Evolutionary conservation across 768 basidiomycete species (phyloP), one percentile per base, ranked within the genome.

Genomic region (Chalciporus chontae): DNA sequence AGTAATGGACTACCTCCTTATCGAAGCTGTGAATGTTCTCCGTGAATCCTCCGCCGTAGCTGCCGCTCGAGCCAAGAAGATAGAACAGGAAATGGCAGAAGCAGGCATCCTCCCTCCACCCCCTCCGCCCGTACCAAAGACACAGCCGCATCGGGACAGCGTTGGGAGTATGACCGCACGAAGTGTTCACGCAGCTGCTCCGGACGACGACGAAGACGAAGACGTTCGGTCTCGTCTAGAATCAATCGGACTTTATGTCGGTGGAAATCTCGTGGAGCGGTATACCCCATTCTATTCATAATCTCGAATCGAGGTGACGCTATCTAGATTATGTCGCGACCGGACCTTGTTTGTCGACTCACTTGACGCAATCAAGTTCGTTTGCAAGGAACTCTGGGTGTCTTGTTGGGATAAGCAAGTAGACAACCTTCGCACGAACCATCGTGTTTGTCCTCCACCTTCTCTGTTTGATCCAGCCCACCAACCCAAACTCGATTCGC

Each of bases 321-420:
- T 8, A 8, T 32, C 3, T 59, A 95, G 94, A 54, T 66, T 95
- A 50, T 87, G 86, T 63, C 78, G 85, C 31, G 85, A 90, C 53
- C 75, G 85, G 57, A 73, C 81, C 27, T 75, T 89, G 46, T 90
- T 95, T 50, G 68, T 81, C 0, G 88, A 94, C 63, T 87, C 91
- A 0, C 75, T 97, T 7, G 94, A 97, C 53, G 84, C 81, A 9
- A 84, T 97, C 71, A 96, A 97, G 67, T 96, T 96, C 62, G 78
- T 97, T 50, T 97, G 94, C 73, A 97, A 97, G 63, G 94, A 97
- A 49, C 71, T 97, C n/a, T 97, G 94, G 90, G 74, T 81, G 0
- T 82, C 85, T 18, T 87, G 87, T 48, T 96, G 90, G 85, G 89
- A 93, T 45, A 94, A 94, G 64, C 94, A 95, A 65, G 90, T 96